phyloP scores from a whole-genome alignment of 2,329 filamentous ascomycete species.

The Colletotrichum gigasporum region DNA sequence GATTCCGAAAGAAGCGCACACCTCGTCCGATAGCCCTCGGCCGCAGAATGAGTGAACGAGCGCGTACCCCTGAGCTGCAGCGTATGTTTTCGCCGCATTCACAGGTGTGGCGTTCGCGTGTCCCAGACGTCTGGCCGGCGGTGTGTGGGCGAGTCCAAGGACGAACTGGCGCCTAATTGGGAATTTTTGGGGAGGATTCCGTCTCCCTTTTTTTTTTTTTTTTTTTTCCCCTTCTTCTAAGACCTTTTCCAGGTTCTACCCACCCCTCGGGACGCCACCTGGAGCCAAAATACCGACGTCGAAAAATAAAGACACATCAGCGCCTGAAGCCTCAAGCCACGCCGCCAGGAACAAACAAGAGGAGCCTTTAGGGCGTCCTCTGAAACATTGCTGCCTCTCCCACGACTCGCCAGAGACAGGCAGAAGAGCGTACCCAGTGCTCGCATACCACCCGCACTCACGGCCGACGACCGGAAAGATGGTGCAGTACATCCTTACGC shows the following conservation, averaged over 20 bases:
- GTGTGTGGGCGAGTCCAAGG: slow-evolving; percentile 3
- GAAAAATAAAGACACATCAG: not conserved
- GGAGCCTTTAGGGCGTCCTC: not conserved
- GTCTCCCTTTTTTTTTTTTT: not conserved
- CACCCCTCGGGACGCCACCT: not conserved
- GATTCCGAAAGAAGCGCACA: not conserved
- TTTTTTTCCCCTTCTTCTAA: not conserved
- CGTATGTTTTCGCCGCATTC: not conserved
- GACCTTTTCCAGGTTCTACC: not conserved
- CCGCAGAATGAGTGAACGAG: too few relatives aligned
- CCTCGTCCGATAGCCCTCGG: not conserved
- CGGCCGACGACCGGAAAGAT: slow-evolving; percentile 47
- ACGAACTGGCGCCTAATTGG: too few relatives aligned
- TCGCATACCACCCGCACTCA: not conserved
- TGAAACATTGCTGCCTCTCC: not conserved
- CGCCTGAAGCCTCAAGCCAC: slow-evolving; percentile 5
- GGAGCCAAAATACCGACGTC: not conserved
- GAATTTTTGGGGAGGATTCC: not conserved
- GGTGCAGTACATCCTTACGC: slow-evolving; percentile 78
- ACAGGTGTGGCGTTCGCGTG: slow-evolving; percentile 10
- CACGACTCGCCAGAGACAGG: not conserved
- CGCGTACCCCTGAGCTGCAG: not conserved
- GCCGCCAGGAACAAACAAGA: slow-evolving; percentile 2
- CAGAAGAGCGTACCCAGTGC: not conserved
- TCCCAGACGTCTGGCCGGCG: slow-evolving; percentile 2